These are phyloP conservation scores for Raffaelea deltoideospora DNA, from an alignment of 2,329 filamentous ascomycete genomes.

Conservation along the genomic window DNA sequence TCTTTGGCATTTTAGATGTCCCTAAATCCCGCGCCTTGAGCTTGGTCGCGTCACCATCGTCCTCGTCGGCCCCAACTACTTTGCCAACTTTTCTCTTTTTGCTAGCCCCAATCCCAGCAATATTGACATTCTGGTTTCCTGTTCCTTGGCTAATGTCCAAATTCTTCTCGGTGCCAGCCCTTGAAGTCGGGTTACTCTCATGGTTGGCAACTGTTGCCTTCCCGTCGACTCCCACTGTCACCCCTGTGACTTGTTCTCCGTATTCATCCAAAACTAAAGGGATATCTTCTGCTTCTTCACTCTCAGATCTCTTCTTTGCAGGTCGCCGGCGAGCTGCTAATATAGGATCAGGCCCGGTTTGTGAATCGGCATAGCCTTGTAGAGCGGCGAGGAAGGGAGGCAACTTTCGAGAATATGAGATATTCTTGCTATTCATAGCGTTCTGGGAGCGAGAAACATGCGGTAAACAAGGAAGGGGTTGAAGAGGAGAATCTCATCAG, in stretches of 20 bases:
- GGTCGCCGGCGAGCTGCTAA: conserved; percentile 34
- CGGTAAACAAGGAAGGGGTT: too few species aligned
- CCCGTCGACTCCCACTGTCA: conserved; percentile 25
- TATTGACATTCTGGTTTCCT: too few species aligned
- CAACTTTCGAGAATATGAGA: conserved; percentile 46
- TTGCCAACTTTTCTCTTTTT: conserved; percentile 42
- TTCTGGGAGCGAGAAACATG: too few species aligned
- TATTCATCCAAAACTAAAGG: conserved; percentile 62
- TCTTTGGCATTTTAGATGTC: too few species aligned
- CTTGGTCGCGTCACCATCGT: conserved; percentile 16
- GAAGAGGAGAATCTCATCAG: too few species aligned
- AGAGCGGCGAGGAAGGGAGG: conserved; percentile 46
- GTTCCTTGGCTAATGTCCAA: too few species aligned
- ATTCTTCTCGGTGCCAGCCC: too few species aligned
- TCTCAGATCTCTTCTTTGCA: conserved; percentile 38
- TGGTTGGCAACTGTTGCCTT: conserved; percentile 17
- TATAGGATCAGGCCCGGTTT: conserved; percentile 36
- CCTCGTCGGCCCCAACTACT: conserved; percentile 25
- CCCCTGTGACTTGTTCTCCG: conserved; percentile 40
- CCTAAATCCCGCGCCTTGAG: too few species aligned
- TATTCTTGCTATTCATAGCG: conserved; percentile 55
- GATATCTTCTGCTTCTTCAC: conserved; percentile 61
- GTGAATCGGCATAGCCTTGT: conserved; percentile 33
- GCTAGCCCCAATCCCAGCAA: conserved; percentile 26
- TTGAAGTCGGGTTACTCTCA: too few species aligned